A percentile compares a stretch with the other conserved stretches of the same genome.
Conservation (phyloP, 352 stramenopile species). For the Paralagenidium karlingii region DNA sequence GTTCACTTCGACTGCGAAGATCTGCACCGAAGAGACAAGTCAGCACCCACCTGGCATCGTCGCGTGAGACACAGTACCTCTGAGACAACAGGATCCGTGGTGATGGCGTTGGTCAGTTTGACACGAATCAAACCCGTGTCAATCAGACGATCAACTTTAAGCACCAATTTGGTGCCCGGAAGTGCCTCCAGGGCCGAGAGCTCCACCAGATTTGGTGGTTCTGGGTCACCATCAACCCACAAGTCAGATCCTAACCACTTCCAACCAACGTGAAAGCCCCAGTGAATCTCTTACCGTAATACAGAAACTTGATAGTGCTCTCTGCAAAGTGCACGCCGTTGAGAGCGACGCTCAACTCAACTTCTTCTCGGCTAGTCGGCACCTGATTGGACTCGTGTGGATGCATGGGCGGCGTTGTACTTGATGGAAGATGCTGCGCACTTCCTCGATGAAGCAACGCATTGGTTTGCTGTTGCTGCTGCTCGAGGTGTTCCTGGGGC, state of each 20-base stretch:
- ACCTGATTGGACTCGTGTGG: constrained; percentile 6
- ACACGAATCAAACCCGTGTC: constrained; percentile 5
- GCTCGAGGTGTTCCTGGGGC: not conserved
- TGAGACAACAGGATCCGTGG: not conserved
- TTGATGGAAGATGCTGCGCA: not conserved
- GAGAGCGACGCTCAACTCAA: constrained; percentile 32
- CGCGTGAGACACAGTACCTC: not conserved
- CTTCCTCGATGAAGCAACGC: not conserved
- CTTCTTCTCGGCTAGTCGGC: constrained; percentile 20
- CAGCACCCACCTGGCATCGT: not conserved
- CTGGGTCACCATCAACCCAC: no score
- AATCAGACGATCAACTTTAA: constrained; percentile 10
- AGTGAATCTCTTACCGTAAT: no score
- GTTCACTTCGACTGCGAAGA: constrained; percentile 7
- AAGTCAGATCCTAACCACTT: no score
- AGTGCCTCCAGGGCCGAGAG: constrained; percentile 9
- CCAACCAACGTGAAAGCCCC: no score
- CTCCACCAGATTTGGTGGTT: constrained; percentile 5
- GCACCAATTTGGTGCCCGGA: constrained; percentile 7
- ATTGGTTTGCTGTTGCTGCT: not conserved
- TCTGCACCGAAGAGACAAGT: constrained; percentile 1
- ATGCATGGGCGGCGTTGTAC: not conserved
- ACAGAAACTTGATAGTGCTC: constrained; percentile 13
- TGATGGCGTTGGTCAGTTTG: constrained; percentile 6
- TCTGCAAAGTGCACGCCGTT: constrained; percentile 32